Evolutionary conservation across 129 eudicot genomes (phyloP).

Genomic region (Gnaphalium uliginosum): DNA sequence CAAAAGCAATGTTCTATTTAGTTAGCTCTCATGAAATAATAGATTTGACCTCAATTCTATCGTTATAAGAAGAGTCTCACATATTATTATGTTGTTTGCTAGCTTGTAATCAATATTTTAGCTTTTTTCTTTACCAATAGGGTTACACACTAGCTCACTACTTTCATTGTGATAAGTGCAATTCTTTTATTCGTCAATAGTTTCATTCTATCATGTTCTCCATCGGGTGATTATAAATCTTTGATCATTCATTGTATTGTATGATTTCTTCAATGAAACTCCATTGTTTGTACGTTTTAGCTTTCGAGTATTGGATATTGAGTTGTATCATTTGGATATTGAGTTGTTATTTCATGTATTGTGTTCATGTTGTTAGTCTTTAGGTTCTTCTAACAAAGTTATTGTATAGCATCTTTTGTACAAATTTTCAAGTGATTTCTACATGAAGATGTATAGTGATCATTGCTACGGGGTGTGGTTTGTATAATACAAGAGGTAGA

Average conservation of each 20-base stretch:
- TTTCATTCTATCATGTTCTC: neutral
- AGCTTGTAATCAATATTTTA: neutral
- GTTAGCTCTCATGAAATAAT: neutral
- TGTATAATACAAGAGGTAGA: neutral
- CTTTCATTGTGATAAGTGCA: neutral
- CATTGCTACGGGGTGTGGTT: neutral
- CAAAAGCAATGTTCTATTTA: neutral
- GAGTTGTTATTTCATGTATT: neutral
- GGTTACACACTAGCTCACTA: neutral
- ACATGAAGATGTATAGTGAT: neutral
- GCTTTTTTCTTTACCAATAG: neutral
- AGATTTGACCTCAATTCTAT: neutral
- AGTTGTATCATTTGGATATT: neutral
- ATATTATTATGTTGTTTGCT: neutral
- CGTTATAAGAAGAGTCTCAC: neutral
- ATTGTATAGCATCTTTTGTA: neutral
- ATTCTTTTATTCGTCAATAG: neutral
- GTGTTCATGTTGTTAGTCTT: neutral
- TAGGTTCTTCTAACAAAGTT: slow-evolving; percentile 6
- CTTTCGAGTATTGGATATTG: neutral
- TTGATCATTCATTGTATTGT: neutral
- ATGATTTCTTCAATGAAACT: neutral
- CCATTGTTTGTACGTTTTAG: neutral
- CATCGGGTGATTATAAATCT: neutral
- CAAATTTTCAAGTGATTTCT: neutral